Base-by-base conservation (phyloP, 495 filamentous ascomycete species). In the Xylaria flabelliformis region DNA sequence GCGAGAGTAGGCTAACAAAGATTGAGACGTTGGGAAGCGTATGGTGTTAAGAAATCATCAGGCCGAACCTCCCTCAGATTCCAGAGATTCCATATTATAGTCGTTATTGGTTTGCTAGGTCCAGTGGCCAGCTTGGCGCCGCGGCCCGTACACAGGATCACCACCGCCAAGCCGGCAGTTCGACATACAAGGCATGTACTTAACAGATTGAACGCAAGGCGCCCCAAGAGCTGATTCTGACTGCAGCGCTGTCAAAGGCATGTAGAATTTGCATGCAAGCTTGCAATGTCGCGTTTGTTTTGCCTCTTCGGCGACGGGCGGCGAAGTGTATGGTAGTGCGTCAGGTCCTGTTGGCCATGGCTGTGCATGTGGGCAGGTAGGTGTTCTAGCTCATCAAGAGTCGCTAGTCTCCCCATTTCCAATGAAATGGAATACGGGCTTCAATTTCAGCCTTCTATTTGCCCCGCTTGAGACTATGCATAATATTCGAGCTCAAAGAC, bases 151-250 rank as follows among this genome's bases (percentile, higher is more conserved):
- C 9, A 15, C 64, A 67, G 64, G 44, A 67, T 67, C 64, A 68
- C 21, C 65, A 34, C 39, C 50, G 65, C 67, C 67, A 69, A 69
- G 67, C 53, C 67, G 67, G 67, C 67, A 69, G 67, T 69, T 69
- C 56, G 21, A 68, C 65, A 68, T 56, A 58, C 50, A 68, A 58
- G 65, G 34, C 65, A 26, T 69, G 51, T 61, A 44, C 53, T 53
- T 61, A 58, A 46, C 53, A 51, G 63, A 65, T 65, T 36, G 63
- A 65, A 50, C 51, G 63, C 44, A 50, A 65, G 26, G 36, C 44
- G 63, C 41, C 24, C 63, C 44, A 65, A 41, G 48, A 55, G 64
- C 48, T 41, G 46, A 67, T 67, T 67, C 64, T 39, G 32, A 34
- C 62, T 26, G 42, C 26, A 67, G 32, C 64, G 34, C 64, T 67